Evolutionary conservation across 805 yeast genomes (phyloP), one percentile per base, ranked within the genome.

Genomic region (Candida arabinofermentans): DNA sequence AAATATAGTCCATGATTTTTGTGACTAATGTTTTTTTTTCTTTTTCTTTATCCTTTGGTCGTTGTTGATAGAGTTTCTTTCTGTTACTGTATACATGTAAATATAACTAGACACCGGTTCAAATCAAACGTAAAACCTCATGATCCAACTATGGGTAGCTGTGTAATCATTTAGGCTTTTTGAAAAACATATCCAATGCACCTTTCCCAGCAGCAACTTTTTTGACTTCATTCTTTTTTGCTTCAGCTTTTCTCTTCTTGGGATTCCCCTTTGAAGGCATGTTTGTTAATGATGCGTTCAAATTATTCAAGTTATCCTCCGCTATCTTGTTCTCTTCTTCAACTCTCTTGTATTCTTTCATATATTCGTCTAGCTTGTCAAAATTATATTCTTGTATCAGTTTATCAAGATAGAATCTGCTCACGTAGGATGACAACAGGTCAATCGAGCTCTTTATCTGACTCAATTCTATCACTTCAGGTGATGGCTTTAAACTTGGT

Each of bases 151-250:
- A n/a, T 9, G 6, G 5, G 9, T 12, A 2, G 5, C 10, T 31
- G n/a, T 14, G 16, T 17, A n/a, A n/a, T 16, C 27, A 19, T 43
- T 33, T 39, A 36, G 40, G 26, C 37, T 65, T 74, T 49, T 71
- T 77, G 59, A 81, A 83, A 49, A 84, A 81, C 40, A 77, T 74
- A 54, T 84, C 91, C 22, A 84, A 63, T 1, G 88, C 86, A 1
- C 93, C 89, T 50, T 67, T 75, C 1, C 83, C 83, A 2, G 68
- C 66, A 1, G 76, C 77, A 2, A 77, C 78, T 27, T 53, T 57
- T 19, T 48, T 47, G 44, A 68, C 70, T 23, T 59, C 61, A 9
- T 50, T 60, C 35, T 59, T 63, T 53, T 64, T 62, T 22, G 60
- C 39, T 33, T 62, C 51, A 27, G 38, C 43, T 43, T 48, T 51